These are phyloP conservation scores for Chamaecrista fasciculata DNA, from an alignment of 306 rosid species.

Conservation along the genomic window DNA sequence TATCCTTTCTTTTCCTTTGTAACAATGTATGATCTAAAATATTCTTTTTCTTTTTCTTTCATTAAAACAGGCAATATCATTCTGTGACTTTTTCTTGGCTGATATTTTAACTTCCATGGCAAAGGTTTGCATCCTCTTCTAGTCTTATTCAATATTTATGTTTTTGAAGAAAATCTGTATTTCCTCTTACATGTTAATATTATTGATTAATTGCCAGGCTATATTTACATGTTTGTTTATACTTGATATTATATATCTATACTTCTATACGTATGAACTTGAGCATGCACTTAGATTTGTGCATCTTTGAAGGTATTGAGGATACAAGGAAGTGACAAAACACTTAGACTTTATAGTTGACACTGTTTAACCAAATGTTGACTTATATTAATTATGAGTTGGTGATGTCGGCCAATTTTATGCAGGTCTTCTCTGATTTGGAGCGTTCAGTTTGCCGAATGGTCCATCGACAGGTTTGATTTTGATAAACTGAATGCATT, in stretches of 20 bases:
- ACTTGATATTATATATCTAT: background rate
- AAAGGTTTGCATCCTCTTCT: conserved; percentile 57
- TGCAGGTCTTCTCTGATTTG: conserved; percentile 92
- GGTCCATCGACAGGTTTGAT: conserved; percentile 88
- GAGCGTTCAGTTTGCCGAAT: conserved; percentile 96
- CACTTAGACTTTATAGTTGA: conserved; percentile 13
- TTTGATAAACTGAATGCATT: conserved; percentile 30
- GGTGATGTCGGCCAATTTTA: conserved; percentile 26
- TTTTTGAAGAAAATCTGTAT: conserved; percentile 20
- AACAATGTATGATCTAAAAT: conserved; percentile 29
- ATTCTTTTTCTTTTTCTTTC: conserved; percentile 26
- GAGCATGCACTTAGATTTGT: conserved; percentile 12
- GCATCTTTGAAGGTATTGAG: conserved; percentile 4
- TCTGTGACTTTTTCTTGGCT: conserved; percentile 89
- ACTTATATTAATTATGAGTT: conserved; percentile 10
- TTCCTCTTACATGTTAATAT: conserved; percentile 12
- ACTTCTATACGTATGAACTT: background rate
- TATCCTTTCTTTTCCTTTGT: conserved; percentile 11
- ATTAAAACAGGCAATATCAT: conserved; percentile 81
- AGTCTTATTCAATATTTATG: conserved; percentile 20
- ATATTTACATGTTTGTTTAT: background rate
- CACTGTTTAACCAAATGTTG: conserved; percentile 26
- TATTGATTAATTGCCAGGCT: conserved; percentile 19
- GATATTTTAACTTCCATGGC: conserved; percentile 98
- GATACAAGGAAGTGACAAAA: background rate